Conservation (phyloP, 2,329 filamentous ascomycete genomes). For the Fusarium citri region DNA sequence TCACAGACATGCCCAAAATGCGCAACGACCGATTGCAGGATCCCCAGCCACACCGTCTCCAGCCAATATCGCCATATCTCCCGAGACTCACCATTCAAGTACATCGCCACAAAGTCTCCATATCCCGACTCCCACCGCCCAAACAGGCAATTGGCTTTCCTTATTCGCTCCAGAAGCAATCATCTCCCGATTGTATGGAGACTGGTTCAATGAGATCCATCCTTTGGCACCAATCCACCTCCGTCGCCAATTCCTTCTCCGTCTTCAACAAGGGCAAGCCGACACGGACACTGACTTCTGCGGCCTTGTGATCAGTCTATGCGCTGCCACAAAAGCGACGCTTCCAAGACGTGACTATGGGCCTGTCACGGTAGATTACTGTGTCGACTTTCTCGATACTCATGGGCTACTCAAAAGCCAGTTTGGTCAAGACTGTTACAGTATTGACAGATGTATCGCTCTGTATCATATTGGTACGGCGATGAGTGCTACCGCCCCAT, state of each 20-base stretch:
- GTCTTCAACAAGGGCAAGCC: conserved; percentile 44
- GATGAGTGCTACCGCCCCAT: conserved; percentile 21
- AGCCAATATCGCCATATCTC: neutral
- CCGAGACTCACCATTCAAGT: conserved; percentile 5
- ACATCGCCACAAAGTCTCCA: conserved; percentile 17
- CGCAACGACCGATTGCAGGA: neutral
- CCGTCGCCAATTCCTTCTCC: conserved; percentile 47
- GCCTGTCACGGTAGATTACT: conserved; percentile 45
- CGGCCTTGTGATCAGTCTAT: conserved; percentile 51
- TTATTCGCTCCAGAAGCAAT: conserved; percentile 29
- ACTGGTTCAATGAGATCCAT: conserved; percentile 54
- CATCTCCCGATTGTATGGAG: conserved; percentile 41
- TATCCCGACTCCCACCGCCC: neutral
- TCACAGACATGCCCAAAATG: conserved; percentile 22
- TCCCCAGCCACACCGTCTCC: neutral
- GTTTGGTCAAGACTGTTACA: conserved; percentile 37
- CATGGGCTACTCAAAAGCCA: conserved; percentile 42
- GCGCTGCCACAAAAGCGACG: conserved; percentile 50
- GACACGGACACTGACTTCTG: conserved; percentile 47
- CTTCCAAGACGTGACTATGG: conserved; percentile 46
- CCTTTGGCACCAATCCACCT: conserved; percentile 51
- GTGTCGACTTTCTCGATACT: conserved; percentile 47
- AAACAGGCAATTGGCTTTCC: conserved; percentile 24
- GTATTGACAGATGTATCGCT: conserved; percentile 52
- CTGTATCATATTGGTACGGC: conserved; percentile 52